These are phyloP conservation scores for Pyrrhoderma noxium DNA, from an alignment of 1,284 basidiomycete species.

Conservation along the genomic window DNA sequence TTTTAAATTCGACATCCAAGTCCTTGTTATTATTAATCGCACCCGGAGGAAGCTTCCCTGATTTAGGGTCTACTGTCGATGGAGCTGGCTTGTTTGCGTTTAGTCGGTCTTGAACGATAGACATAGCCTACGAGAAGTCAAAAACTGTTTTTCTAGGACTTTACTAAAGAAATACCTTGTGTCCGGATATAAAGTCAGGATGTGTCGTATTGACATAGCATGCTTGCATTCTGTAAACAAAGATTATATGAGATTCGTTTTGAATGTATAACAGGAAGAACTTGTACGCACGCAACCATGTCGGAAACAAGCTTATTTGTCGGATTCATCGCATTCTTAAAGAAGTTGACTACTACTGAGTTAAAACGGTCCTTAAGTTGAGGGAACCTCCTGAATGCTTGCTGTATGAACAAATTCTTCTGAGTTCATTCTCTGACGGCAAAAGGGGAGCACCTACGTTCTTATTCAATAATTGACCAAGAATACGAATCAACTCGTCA, in stretches of 20 bases:
- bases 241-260: constrained; percentile 2
- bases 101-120: constrained; percentile 81
- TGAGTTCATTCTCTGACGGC: background rate
- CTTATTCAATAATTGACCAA: constrained; percentile 83
- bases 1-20: constrained; percentile 83
- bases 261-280: background rate
- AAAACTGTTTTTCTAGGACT: constrained; percentile 2
- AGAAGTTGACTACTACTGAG: constrained; percentile 89
- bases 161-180: constrained; percentile 47
- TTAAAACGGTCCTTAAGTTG: constrained; percentile 94
- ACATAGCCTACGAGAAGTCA: constrained; percentile 64
- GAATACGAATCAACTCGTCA: constrained; percentile 93
- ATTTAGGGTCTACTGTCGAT: constrained; percentile 60
- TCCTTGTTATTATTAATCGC: constrained; percentile 89
- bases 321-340: constrained; percentile 89
- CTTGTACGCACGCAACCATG: constrained; percentile 69
- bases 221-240: constrained; percentile 75
- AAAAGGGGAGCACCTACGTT: constrained; percentile 53
- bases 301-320: constrained; percentile 94
- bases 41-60: constrained; percentile 51
- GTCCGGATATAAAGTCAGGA: constrained; percentile 95
- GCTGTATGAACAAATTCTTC: constrained; percentile 37
- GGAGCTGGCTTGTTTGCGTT: constrained; percentile 70
- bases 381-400: constrained; percentile 93
- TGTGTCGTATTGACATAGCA: constrained; percentile 99